Evolutionary conservation across 2,329 filamentous ascomycete species (phyloP), one percentile per base, ranked within the genome.

Genomic region (Colletotrichum karsti): DNA sequence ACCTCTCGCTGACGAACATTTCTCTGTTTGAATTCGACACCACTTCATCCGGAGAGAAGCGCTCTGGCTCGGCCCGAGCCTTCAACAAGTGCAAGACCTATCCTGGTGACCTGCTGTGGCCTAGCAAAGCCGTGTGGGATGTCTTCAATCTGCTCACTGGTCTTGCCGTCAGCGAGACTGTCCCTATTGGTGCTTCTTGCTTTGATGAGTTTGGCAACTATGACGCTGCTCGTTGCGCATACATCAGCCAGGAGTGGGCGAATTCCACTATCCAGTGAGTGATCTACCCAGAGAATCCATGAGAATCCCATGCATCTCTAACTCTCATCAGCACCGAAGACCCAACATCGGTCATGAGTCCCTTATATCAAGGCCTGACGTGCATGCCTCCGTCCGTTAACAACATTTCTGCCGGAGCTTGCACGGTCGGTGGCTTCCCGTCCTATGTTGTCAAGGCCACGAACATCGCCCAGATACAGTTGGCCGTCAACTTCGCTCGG

Each of bases 401-500:
- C 39, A 35, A 79, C 79, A n/a, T n/a, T n/a, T 4, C 51, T 13
- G 63, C 56, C 15, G 63, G 62, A 51, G 63, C 63, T 37, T 69
- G 67, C 63, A 57, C 39, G 39, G 67, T 69, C 22, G 67, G 63
- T 22, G 67, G 67, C 13, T 39, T 67, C 22, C 67, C 67, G 6
- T 68, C 66, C 26, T 81, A 77, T 57, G 79, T 81, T 3, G 71
- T 81, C 0, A 77, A 81, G 51, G 79, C 76, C 3, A 80, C 76
- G 1, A 76, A 72, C 5, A 70, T 76, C 0, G 76, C 77, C 13
- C 73, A 82, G 58, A 71, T 82, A 30, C 76, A 78, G 62, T 50
- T 73, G 10, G 78, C 73, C 0, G 69, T 87, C 7, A 77, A 83
- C 37, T 88, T 87, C 73, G 69, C 69, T 20, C 77, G 80, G 1